Evolutionary conservation across 2,329 filamentous ascomycete genomes (phyloP), one percentile per base, ranked within the genome.

Genomic region (Zasmidium citrigriseum): DNA sequence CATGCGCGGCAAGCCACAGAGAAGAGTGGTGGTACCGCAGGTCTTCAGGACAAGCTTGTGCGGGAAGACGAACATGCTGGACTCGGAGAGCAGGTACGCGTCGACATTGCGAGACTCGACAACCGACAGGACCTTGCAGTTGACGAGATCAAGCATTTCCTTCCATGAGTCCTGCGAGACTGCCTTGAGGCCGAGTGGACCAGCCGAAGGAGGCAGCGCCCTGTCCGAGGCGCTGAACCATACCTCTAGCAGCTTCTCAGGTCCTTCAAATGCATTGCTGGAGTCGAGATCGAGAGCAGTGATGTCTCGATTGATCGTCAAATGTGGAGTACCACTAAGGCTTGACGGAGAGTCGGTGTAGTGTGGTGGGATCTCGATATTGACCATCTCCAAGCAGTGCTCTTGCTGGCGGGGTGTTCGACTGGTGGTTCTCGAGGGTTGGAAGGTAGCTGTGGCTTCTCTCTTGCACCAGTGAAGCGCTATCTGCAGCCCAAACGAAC

Each of bases 41-140:
- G 95, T 99, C 85, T 99, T 99, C 67, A 99, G 82, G 61, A 99
- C 96, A 64, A 99, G 85, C 83, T 99, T 99, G 85, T 99, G 95
- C n/a, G 93, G 92, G 77, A 96, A 99, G 68, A 99, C 91, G 74
- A 99, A 99, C 93, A 99, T 96, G 89, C 95, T 98, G 44, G 95
- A 98, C 79, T 99, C 95, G 63, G 95, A 99, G 56, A 99, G 83
- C 5, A 99, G 86, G 74, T 99, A 99, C 65, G 95, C 93, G 73
- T 99, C 95, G 68, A 98, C 89, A 72, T 93, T 88, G 64, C 96
- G 92, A 22, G 93, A 96, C 73, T 93, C 88, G 64, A 99, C 86
- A 62, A 96, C 89, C 3, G 95, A 99, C 56, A 99, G 83, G 55
- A 99, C 92, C 80, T 99, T 95, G 87, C 95, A 99, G 75, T 97